Base-by-base conservation (phyloP, 2,329 filamentous ascomycete species). In the Aspergillus sp. region DNA sequence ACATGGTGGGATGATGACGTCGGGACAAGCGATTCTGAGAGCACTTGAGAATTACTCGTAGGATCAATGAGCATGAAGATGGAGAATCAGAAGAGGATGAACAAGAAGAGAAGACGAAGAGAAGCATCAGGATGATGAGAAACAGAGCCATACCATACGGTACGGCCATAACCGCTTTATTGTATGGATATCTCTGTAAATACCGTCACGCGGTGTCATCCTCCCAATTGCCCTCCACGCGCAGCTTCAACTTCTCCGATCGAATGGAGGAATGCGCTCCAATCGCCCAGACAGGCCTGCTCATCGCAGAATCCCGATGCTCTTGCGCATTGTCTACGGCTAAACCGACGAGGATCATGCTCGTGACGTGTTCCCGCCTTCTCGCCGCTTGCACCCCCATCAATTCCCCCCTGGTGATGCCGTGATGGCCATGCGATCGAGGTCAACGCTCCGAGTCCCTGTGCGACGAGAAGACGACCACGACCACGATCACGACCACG, bases 351-450 rank as follows among this genome's bases (percentile, higher is more conserved):
- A 29, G 25, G 34, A 38, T 38, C 34, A 38, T 38, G 34, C 34
- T 13, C 14, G 14, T 38, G 34, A 38, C 34, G 14, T 5, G 14
- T 17, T 16, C 14, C 16, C 34, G 34, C 14, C 16, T 20, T 13
- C 19, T 42, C 6, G n/a, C 40, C 17, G 16, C 13, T 40, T 34
- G 21, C 45, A 25, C 50, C 48, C 11, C 11, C 45, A 17, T n/a
- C 29, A 34, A 31, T 38, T 34, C 34, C 34, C 48, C 44, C 50
- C 46, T 23, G 44, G 55, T 53, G 50, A 55, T 57, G 53, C 59
- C 58, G 55, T 62, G 29, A 71, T 71, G 69, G 64, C 66, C 49
- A 58, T 68, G 56, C 64, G 66, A 60, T 67, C 67, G 59, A 65
- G 64, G 59, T 58, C 67, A 4, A 66, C 66, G 38, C 60, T 69